A percentile compares a stretch with the other conserved stretches of the same genome.
Conservation (phyloP, 208 protist genomes). For the Trypanosoma boissoni region DNA sequence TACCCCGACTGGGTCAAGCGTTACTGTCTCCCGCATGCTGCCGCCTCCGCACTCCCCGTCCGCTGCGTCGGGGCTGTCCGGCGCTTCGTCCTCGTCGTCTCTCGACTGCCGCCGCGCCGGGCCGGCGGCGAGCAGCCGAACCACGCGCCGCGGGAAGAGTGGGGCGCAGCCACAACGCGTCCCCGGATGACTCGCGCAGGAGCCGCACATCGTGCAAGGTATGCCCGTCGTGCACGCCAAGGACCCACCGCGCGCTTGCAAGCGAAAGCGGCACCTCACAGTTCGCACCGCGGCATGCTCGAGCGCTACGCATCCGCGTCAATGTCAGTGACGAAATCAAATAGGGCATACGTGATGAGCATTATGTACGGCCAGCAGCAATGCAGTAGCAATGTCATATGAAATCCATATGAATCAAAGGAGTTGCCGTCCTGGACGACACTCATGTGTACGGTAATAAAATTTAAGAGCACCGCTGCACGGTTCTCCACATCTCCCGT, state of each 20-base stretch:
- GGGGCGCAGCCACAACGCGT: too few relatives aligned
- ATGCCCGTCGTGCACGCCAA: conserved; percentile 68
- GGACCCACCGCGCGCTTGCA: conserved; percentile 72
- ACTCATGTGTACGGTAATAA: conserved; percentile 67
- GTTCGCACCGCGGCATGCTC: conserved; percentile 41
- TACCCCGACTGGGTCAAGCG: neutral
- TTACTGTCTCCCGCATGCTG: too few relatives aligned
- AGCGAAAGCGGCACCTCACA: conserved; percentile 45
- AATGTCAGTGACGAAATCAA: conserved; percentile 61
- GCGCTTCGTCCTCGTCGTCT: neutral
- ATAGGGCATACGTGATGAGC: conserved; percentile 67
- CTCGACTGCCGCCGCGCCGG: neutral
- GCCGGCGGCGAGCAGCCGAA: conserved; percentile 24
- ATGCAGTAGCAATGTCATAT: conserved; percentile 70
- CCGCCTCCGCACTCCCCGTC: too few relatives aligned
- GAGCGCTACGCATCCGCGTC: conserved; percentile 59
- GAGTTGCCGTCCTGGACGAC: conserved; percentile 58
- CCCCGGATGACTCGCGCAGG: too few relatives aligned
- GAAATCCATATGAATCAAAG: conserved; percentile 71
- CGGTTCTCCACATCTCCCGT: conserved; percentile 2
- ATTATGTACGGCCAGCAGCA: conserved; percentile 80
- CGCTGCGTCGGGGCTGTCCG: neutral
- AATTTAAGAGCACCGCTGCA: conserved; percentile 48
- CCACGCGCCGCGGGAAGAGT: conserved; percentile 48
- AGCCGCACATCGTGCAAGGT: conserved; percentile 65